These are phyloP conservation scores for Clonostachys rosea DNA, from an alignment of 2,329 filamentous ascomycete genomes.

Conservation along the genomic window DNA sequence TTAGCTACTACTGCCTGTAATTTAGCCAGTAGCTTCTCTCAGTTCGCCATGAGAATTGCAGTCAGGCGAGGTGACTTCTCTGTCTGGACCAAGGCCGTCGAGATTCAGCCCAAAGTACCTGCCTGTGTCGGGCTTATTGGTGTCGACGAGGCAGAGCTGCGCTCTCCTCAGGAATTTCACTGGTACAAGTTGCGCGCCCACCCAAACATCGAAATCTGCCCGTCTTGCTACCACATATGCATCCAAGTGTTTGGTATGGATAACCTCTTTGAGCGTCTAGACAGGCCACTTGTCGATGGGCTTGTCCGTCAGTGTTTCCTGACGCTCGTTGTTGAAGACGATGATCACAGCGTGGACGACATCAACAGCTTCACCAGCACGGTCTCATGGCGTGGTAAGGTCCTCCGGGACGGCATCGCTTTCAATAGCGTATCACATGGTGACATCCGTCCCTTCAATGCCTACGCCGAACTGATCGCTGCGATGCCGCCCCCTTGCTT, in stretches of 20 bases:
- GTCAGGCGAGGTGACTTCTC: not conserved
- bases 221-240: slow-evolving; percentile 1
- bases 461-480: not conserved
- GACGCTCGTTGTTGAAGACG: not conserved
- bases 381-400: not conserved
- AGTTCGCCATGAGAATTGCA: slow-evolving; percentile 4
- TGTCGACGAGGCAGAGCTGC: slow-evolving; percentile 3
- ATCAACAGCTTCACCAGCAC: not conserved
- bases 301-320: not conserved
- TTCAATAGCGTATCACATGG: not conserved
- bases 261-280: not conserved
- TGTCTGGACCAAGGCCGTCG: not conserved
- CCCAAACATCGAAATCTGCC: slow-evolving; percentile 4
- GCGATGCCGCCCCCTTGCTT: slow-evolving; percentile 2
- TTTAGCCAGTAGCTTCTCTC: not conserved
- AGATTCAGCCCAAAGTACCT: not conserved
- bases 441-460: not conserved
- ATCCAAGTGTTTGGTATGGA: slow-evolving; percentile 2
- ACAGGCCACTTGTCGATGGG: not conserved
- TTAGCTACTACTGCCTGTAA: not conserved
- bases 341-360: not conserved
- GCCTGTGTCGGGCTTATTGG: slow-evolving; percentile 1
- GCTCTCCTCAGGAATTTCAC: not conserved
- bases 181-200: not conserved
- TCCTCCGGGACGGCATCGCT: not conserved